Evolutionary conservation across 768 basidiomycete genomes (phyloP).

Genomic region (Sarcodon aspratus): DNA sequence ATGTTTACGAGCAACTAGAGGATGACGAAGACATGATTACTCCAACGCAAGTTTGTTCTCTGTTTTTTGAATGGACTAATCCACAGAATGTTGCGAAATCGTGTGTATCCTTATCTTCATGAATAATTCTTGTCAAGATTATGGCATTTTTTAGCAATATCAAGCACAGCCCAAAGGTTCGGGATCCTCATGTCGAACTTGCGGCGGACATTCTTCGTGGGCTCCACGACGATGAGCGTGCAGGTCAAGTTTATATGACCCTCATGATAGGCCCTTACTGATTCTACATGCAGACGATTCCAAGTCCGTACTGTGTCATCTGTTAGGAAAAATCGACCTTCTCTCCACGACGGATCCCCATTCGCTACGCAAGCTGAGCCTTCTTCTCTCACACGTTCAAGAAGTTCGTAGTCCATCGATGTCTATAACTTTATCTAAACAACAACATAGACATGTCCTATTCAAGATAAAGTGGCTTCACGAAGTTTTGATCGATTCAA

Average conservation of each 20-base stretch:
- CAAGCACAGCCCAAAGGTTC: no score
- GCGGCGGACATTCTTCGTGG: conserved; percentile 42
- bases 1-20: conserved; percentile 20
- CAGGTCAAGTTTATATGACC: conserved; percentile 21
- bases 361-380: conserved; percentile 33
- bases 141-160: no score
- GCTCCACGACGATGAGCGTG: conserved; percentile 34
- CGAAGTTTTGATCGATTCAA: conserved; percentile 50
- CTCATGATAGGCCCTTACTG: not conserved
- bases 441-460: conserved; percentile 22
- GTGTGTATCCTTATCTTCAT: not conserved
- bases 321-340: conserved; percentile 49
- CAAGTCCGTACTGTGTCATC: conserved; percentile 52
- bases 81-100: conserved; percentile 22
- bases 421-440: not conserved
- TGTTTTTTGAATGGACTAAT: conserved; percentile 33
- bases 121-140: conserved; percentile 6
- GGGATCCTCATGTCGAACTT: conserved; percentile 36
- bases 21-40: conserved; percentile 17
- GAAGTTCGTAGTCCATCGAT: conserved; percentile 23
- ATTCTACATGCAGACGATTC: conserved; percentile 34
- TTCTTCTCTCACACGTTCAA: conserved; percentile 39
- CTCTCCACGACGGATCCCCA: conserved; percentile 24
- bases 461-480: conserved; percentile 39
- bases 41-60: conserved; percentile 21